Conservation (phyloP, 2,329 filamentous ascomycete genomes). For the Orbilia javanica region DNA sequence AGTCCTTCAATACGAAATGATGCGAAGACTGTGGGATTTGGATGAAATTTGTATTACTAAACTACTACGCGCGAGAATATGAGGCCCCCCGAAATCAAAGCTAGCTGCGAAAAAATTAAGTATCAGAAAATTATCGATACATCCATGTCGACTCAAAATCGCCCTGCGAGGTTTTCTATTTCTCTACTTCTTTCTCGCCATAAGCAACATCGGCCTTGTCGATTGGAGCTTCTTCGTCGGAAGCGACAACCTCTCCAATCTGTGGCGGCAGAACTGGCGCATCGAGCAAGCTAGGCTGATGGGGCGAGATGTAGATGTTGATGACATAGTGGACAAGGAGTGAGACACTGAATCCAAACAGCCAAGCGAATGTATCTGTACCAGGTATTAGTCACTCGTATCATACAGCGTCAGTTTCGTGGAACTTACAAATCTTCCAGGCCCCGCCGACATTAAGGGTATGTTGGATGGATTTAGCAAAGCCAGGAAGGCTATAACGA, state of each 20-base stretch:
- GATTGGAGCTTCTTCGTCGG: constrained; percentile 49
- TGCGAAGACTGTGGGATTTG: no score
- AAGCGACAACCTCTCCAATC: constrained; percentile 53
- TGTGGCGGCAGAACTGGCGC: constrained; percentile 53
- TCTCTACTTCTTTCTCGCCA: constrained; percentile 53
- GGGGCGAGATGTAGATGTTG: constrained; percentile 65
- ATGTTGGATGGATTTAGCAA: constrained; percentile 65
- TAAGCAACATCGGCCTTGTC: constrained; percentile 37
- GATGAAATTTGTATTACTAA: background rate
- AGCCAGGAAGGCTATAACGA: constrained; percentile 64
- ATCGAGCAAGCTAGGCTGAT: constrained; percentile 38
- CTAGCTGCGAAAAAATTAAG: background rate
- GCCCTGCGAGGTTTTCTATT: background rate
- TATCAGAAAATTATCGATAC: background rate
- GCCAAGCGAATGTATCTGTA: constrained; percentile 66
- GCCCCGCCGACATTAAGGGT: constrained; percentile 65
- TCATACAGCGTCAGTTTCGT: background rate
- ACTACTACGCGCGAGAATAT: background rate
- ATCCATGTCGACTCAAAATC: background rate
- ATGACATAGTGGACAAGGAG: constrained; percentile 65
- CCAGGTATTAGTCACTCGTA: constrained; percentile 38
- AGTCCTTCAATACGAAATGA: no score
- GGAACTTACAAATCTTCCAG: constrained; percentile 63
- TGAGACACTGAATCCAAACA: constrained; percentile 65
- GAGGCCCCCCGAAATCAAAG: background rate